These are phyloP conservation scores for Rhizopogon sp. DNA, from an alignment of 768 basidiomycete species.

Conservation along the genomic window DNA sequence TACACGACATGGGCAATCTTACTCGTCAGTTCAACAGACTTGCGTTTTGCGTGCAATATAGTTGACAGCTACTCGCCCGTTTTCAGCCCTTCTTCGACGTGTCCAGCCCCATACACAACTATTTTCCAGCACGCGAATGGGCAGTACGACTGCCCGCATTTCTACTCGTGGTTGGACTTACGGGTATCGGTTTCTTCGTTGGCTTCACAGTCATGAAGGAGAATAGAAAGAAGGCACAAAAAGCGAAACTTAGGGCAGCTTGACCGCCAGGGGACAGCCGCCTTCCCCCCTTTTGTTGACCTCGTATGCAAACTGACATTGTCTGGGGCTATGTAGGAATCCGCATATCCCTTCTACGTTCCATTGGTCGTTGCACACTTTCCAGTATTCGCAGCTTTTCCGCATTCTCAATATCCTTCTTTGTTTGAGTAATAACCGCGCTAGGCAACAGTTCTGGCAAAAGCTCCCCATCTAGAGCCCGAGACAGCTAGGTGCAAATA, in stretches of 20 bases:
- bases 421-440: slow-evolving; percentile 50
- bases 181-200: slow-evolving; percentile 79
- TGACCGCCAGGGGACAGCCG: slow-evolving; percentile 22
- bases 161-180: slow-evolving; percentile 73
- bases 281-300: not conserved
- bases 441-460: slow-evolving; percentile 40
- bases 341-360: slow-evolving; percentile 13
- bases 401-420: slow-evolving; percentile 59
- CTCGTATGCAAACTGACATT: not conserved
- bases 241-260: slow-evolving; percentile 57
- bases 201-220: slow-evolving; percentile 72
- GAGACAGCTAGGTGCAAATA: slow-evolving; percentile 39
- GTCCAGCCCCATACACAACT: slow-evolving; percentile 65
- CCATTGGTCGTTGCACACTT: slow-evolving; percentile 24
- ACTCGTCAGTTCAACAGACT: slow-evolving; percentile 47
- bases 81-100: slow-evolving; percentile 78
- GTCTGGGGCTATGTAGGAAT: slow-evolving; percentile 5
- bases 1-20: slow-evolving; percentile 92
- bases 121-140: slow-evolving; percentile 91
- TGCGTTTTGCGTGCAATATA: not conserved
- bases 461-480: slow-evolving; percentile 50
- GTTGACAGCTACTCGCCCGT: not conserved
- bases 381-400: slow-evolving; percentile 63
- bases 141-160: slow-evolving; percentile 83
- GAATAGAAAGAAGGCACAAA: slow-evolving; percentile 61